These are phyloP conservation scores for Lactifluus pinguis DNA, from an alignment of 768 basidiomycete genomes.

Conservation along the genomic window DNA sequence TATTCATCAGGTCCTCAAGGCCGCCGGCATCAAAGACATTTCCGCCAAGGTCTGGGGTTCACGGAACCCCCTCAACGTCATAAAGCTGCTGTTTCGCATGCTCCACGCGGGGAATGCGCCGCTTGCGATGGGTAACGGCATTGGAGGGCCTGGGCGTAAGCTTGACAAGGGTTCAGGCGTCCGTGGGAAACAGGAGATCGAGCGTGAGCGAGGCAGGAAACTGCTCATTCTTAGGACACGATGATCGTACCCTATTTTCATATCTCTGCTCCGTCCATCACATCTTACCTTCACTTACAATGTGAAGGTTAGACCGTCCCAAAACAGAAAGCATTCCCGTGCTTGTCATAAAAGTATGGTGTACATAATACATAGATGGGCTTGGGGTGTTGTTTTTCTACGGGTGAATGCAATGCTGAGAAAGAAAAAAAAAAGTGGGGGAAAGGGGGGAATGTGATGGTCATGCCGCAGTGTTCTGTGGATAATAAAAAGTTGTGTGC, in stretches of 20 bases:
- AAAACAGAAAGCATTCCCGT: conserved; percentile 6
- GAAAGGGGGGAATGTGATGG: background rate
- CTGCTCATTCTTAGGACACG: conserved; percentile 56
- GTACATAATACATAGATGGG: conserved; percentile 18
- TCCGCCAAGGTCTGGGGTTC: conserved; percentile 95
- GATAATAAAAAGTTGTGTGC: conserved; percentile 14
- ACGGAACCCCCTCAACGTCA: conserved; percentile 74
- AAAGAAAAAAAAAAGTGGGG: background rate
- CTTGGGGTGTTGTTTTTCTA: conserved; percentile 12
- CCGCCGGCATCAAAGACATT: conserved; percentile 91
- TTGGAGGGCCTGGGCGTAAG: conserved; percentile 63
- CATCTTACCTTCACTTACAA: conserved; percentile 1
- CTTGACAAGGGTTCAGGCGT: conserved; percentile 72
- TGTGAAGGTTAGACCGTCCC: background rate
- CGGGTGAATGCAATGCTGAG: conserved; percentile 5
- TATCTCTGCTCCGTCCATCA: conserved; percentile 3
- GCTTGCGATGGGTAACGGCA: conserved; percentile 70
- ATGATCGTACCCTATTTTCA: conserved; percentile 18
- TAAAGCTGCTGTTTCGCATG: conserved; percentile 78
- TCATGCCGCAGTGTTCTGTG: conserved; percentile 4
- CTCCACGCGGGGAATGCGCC: conserved; percentile 81
- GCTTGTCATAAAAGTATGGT: conserved; percentile 13
- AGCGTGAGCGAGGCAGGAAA: conserved; percentile 76
- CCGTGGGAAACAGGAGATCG: conserved; percentile 56
- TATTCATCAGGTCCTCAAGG: conserved; percentile 82